These are phyloP conservation scores for Penicillium ucsense DNA, from an alignment of 495 filamentous ascomycete genomes.

Conservation along the genomic window DNA sequence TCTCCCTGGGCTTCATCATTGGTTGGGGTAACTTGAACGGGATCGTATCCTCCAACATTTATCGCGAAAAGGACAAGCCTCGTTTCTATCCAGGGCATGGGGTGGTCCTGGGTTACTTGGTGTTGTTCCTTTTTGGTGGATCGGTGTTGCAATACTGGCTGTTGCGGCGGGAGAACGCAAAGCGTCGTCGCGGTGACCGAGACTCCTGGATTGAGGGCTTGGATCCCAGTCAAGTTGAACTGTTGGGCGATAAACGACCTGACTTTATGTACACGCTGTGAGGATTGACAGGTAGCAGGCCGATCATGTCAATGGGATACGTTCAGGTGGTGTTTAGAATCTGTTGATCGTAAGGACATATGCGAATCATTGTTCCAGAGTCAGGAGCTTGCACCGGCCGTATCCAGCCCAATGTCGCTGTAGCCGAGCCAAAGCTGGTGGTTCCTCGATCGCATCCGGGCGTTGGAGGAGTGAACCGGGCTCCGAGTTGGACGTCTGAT, in stretches of 20 bases:
- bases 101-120: conserved; percentile 50
- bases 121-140: conserved; percentile 49
- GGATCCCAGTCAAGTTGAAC: conserved; percentile 19
- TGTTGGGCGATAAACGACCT: conserved; percentile 59
- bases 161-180: conserved; percentile 36
- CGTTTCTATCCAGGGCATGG: conserved; percentile 49
- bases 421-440: too few species aligned
- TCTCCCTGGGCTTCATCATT: conserved; percentile 78
- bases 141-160: conserved; percentile 55
- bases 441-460: too few species aligned
- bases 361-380: too few species aligned
- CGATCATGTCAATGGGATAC: neutral
- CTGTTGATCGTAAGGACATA: too few species aligned
- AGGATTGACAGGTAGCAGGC: neutral
- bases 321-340: neutral
- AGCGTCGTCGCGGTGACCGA: conserved; percentile 49
- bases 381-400: neutral
- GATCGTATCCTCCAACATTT: conserved; percentile 70
- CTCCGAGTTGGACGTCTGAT: too few species aligned
- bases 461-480: too few species aligned
- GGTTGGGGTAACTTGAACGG: conserved; percentile 93
- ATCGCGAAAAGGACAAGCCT: conserved; percentile 44
- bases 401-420: neutral
- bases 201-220: conserved; percentile 51
- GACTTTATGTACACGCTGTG: conserved; percentile 72